phyloP scores from a whole-genome alignment of 2,329 filamentous ascomycete genomes.

The Talaromyces islandicus region DNA sequence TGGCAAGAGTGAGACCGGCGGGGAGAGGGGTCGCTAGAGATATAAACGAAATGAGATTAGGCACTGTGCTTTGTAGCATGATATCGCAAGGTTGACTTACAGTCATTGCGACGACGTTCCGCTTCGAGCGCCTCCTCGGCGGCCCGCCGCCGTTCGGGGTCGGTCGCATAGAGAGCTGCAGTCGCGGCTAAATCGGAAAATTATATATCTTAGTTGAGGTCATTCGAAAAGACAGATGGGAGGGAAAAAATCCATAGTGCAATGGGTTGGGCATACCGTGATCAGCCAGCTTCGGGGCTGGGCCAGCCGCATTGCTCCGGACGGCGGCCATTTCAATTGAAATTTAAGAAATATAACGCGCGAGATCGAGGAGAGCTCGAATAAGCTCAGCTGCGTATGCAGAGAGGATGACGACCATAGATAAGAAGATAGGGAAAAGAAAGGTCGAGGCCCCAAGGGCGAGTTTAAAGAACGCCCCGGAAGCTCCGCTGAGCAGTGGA shows the following conservation, averaged over 20 bases:
- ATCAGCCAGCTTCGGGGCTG: conserved; percentile 6
- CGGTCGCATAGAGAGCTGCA: conserved; percentile 54
- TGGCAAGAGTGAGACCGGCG: conserved; percentile 43
- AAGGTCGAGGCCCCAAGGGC: conserved; percentile 7
- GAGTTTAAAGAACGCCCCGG: background rate
- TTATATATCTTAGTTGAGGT: background rate
- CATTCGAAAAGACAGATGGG: no score
- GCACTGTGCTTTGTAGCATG: background rate
- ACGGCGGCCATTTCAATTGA: conserved; percentile 3
- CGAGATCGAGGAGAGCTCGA: background rate
- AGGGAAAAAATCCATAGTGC: background rate
- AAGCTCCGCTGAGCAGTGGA: background rate
- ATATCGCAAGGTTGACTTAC: background rate
- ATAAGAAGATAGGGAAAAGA: background rate
- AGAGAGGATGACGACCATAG: background rate
- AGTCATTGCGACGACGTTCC: conserved; percentile 1
- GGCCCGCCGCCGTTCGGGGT: conserved; percentile 27
- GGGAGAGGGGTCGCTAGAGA: conserved; percentile 47
- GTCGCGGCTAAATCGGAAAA: conserved; percentile 45
- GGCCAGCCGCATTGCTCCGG: background rate
- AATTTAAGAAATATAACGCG: background rate
- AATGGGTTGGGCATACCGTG: conserved; percentile 10
- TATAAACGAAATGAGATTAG: background rate
- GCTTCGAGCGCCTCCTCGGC: conserved; percentile 3
- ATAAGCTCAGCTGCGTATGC: background rate